Base-by-base conservation (phyloP, 768 basidiomycete species). In the Dioszegia crocea region DNA sequence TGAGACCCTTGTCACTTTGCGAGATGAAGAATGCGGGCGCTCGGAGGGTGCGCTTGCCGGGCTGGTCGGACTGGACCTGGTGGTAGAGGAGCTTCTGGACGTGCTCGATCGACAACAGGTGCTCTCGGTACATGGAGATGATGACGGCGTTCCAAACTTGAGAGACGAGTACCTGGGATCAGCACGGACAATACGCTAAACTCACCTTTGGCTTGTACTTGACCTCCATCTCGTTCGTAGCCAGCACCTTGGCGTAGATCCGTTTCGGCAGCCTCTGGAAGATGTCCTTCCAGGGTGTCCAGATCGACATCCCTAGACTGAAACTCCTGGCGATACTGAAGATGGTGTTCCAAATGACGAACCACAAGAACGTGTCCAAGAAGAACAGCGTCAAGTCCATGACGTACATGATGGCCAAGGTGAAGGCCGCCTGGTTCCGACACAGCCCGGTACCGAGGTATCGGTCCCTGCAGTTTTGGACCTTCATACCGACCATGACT, bases 111-210 rank as follows among this genome's bases (percentile, higher is more conserved):
- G 93, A 97, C 33, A 98, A 81, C n/a, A 99, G 78, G 75, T 98
- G 96, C 77, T 99, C 96, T 72, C 96, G 87, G 78, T 98, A 99
- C 96, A 99, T 99, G 14, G 94, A 98, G 66, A 99, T 98, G 79
- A 99, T 96, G 79, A 99, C 87, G 23, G 96, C 96, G 75, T 99
- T 99, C 96, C 96, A 98, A 56, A 99, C 93, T 79, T 97, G 96
- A 16, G 93, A 96, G 43, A 99, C 94, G 39, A 99, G 83, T 38
- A 99, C 91, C 89, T 91, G 55, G 26, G 31, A n/a, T 59, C 48
- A 51, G 48, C 38, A 50, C 41, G 51, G 45, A 41, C n/a, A 16
- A 49, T 30, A 33, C 53, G 21, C 44, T n/a, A 12, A 5, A 33
- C 82, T n/a, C 57, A 90, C 91, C 86, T 98, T 99, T 50, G 96